A percentile compares a stretch with the other conserved stretches of the same genome.
phyloP scores from a whole-genome alignment of 1,284 basidiomycete genomes.

The Cystobasidium slooffiae region DNA sequence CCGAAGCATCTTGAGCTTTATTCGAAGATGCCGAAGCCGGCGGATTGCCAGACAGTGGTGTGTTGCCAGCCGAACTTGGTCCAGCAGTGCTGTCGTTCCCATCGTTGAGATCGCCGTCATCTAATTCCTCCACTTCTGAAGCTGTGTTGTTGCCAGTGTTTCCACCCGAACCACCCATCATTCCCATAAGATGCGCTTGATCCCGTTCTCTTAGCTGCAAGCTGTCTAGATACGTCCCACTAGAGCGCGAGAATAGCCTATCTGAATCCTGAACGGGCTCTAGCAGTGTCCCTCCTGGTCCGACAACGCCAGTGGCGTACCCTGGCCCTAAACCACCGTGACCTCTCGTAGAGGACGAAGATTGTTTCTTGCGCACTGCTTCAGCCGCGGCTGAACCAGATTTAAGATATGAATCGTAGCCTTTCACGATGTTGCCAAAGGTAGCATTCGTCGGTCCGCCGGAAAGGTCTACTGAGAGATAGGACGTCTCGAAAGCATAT shows the following conservation, averaged over 20 bases:
- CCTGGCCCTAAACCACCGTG: constrained; percentile 19
- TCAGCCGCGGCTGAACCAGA: constrained; percentile 17
- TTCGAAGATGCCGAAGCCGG: constrained; percentile 18
- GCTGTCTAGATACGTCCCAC: constrained; percentile 31
- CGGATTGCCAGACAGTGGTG: not conserved
- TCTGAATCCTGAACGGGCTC: constrained; percentile 29
- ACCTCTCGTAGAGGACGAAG: constrained; percentile 20
- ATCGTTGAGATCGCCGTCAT: constrained; percentile 31
- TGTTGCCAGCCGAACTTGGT: constrained; percentile 2
- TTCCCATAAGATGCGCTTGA: constrained; percentile 15
- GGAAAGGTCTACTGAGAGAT: constrained; percentile 55
- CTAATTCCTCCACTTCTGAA: constrained; percentile 32
- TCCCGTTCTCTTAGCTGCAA: constrained; percentile 35
- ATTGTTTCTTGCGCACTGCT: constrained; percentile 35
- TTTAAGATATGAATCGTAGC: constrained; percentile 60
- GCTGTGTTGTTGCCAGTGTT: constrained; percentile 28
- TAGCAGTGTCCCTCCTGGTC: constrained; percentile 18
- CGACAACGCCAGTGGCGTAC: constrained; percentile 27
- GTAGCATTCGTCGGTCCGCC: constrained; percentile 42
- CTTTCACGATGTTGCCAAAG: constrained; percentile 57
- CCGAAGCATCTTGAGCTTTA: constrained; percentile 9
- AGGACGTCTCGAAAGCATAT: constrained; percentile 61
- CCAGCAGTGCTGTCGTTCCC: constrained; percentile 20
- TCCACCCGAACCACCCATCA: constrained; percentile 12
- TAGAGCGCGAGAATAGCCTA: constrained; percentile 32